A percentile compares a stretch with the other conserved stretches of the same genome.
phyloP scores from a whole-genome alignment of 495 filamentous ascomycete genomes.

The Aspergillus carlsbadensis region DNA sequence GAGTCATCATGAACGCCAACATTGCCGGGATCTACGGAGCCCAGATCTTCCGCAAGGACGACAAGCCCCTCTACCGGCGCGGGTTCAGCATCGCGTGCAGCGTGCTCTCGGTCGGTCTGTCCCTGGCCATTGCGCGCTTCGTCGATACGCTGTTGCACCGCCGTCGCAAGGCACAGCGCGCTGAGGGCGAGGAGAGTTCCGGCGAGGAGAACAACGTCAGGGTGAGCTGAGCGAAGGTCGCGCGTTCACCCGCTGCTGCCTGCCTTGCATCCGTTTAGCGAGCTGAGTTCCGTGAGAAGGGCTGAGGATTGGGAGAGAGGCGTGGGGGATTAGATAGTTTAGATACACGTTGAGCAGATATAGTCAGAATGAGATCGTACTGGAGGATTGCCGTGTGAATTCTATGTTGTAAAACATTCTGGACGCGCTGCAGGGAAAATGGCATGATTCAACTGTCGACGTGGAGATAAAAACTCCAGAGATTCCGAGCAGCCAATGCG shows the following conservation, averaged over 20 bases:
- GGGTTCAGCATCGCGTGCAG: constrained; percentile 8
- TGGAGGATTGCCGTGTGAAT: no score
- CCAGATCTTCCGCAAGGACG: constrained; percentile 17
- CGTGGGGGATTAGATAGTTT: no score
- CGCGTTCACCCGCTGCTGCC: neutral
- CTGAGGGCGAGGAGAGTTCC: neutral
- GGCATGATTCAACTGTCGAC: no score
- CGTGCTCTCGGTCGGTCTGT: constrained; percentile 12
- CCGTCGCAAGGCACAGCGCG: constrained; percentile 1
- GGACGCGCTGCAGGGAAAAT: no score
- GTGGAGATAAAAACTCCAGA: no score
- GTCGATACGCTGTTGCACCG: constrained; percentile 7
- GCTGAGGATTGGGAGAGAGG: no score
- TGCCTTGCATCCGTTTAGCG: no score
- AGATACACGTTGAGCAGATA: no score
- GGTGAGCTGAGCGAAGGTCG: constrained; percentile 18
- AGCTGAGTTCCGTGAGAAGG: no score
- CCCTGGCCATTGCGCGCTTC: constrained; percentile 4
- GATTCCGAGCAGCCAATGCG: no score
- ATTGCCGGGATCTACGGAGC: constrained; percentile 18
- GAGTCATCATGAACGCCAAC: constrained; percentile 19
- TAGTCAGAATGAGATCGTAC: no score
- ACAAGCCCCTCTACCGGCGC: constrained; percentile 17
- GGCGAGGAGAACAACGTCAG: neutral
- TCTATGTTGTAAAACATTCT: no score